phyloP scores from a whole-genome alignment of 495 filamentous ascomycete species.

The Cladorrhinum samala region DNA sequence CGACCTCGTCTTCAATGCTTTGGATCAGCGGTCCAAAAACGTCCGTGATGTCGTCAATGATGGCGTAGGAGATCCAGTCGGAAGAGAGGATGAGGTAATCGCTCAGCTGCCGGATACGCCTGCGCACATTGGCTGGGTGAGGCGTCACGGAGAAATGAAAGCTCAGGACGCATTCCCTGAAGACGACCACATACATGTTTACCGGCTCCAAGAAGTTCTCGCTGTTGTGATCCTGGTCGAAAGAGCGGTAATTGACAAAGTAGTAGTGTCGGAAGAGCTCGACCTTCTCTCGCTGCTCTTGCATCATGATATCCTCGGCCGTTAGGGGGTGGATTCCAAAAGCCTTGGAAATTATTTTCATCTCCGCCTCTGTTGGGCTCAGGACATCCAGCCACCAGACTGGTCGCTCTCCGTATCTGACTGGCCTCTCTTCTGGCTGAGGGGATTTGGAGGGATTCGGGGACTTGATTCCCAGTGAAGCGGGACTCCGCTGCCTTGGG shows the following conservation, averaged over 20 bases:
- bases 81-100: slow-evolving; percentile 90
- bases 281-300: slow-evolving; percentile 95
- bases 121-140: slow-evolving; percentile 90
- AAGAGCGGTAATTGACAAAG: slow-evolving; percentile 95
- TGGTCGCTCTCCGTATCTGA: slow-evolving; percentile 78
- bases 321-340: slow-evolving; percentile 95
- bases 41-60: slow-evolving; percentile 98
- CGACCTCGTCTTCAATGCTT: slow-evolving; percentile 80
- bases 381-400: slow-evolving; percentile 95
- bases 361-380: slow-evolving; percentile 84
- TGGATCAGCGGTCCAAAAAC: slow-evolving; percentile 88
- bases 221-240: slow-evolving; percentile 84
- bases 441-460: slow-evolving; percentile 23
- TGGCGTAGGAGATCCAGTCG: slow-evolving; percentile 96
- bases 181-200: slow-evolving; percentile 96
- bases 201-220: slow-evolving; percentile 90
- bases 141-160: slow-evolving; percentile 94
- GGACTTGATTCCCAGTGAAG: slow-evolving; percentile 16
- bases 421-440: slow-evolving; percentile 39
- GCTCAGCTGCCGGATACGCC: slow-evolving; percentile 84
- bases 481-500: background rate
- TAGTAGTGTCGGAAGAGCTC: slow-evolving; percentile 97
- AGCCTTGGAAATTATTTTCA: slow-evolving; percentile 83
- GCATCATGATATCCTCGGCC: slow-evolving; percentile 92
- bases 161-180: slow-evolving; percentile 88